Conservation (phyloP, 495 filamentous ascomycete genomes). For the Daldinia loculata region DNA sequence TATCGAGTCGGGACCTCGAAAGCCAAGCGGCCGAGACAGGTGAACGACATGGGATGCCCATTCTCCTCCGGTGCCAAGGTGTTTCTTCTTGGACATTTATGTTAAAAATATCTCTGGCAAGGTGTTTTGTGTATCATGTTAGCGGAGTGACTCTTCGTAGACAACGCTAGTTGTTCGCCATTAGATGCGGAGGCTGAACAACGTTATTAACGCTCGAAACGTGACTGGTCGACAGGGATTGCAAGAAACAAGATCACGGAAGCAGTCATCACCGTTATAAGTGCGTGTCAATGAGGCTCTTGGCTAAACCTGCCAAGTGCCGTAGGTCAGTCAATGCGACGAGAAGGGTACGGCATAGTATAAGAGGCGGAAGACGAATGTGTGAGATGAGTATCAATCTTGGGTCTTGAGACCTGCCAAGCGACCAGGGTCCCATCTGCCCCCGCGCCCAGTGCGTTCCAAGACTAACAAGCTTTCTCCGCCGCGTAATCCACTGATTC, state of each 20-base stretch:
- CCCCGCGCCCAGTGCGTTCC: conserved; percentile 27
- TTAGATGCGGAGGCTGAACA: conserved; percentile 37
- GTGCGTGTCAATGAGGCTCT: conserved; percentile 40
- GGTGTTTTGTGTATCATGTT: conserved; percentile 34
- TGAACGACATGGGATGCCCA: conserved; percentile 33
- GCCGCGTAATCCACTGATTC: conserved; percentile 20
- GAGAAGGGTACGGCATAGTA: conserved; percentile 12
- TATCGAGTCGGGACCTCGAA: conserved; percentile 42
- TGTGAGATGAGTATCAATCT: conserved; percentile 42
- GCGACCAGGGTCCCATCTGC: conserved; percentile 23
- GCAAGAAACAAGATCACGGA: conserved; percentile 29
- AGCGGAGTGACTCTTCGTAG: conserved; percentile 15
- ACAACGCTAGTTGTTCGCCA: conserved; percentile 23
- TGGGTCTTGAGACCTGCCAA: conserved; percentile 55
- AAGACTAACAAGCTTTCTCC: conserved; percentile 27
- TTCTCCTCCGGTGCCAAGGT: conserved; percentile 40
- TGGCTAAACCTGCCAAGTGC: conserved; percentile 48
- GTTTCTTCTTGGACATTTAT: conserved; percentile 28
- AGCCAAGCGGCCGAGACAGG: conserved; percentile 29
- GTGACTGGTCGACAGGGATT: conserved; percentile 23
- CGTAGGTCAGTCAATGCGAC: conserved; percentile 39
- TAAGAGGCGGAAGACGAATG: conserved; percentile 32
- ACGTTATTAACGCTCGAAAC: conserved; percentile 46
- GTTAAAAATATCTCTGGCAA: conserved; percentile 44
- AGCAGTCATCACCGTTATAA: conserved; percentile 24